Evolutionary conservation across 768 basidiomycete genomes (phyloP).

Genomic region (Naganishia vishniacii): DNA sequence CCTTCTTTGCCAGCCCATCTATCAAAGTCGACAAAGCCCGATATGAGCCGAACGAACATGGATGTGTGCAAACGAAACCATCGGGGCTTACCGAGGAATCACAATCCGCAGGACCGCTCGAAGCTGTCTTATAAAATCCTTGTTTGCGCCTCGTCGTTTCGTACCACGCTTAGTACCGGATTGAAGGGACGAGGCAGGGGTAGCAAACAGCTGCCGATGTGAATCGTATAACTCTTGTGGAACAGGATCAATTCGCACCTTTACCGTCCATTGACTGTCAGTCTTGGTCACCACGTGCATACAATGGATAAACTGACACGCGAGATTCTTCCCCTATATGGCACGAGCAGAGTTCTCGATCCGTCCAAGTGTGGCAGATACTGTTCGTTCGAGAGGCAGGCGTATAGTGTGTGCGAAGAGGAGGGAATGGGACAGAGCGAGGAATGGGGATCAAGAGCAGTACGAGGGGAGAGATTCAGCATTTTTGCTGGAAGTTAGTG

Average conservation of each 20-base stretch:
- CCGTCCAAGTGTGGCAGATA: slow-evolving; percentile 61
- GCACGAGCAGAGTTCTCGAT: slow-evolving; percentile 62
- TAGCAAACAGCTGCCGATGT: slow-evolving; percentile 57
- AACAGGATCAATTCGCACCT: slow-evolving; percentile 56
- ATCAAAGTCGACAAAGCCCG: too few species aligned
- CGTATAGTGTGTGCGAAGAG: not conserved
- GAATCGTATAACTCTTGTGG: slow-evolving; percentile 54
- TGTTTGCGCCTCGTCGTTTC: slow-evolving; percentile 64
- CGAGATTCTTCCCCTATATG: slow-evolving; percentile 60
- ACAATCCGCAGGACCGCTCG: slow-evolving; percentile 68
- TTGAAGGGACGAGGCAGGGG: not conserved
- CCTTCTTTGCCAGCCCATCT: slow-evolving; percentile 58
- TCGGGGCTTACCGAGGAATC: slow-evolving; percentile 55
- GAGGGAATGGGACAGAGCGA: not conserved
- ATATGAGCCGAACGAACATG: too few species aligned
- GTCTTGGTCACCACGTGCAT: not conserved
- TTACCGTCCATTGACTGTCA: not conserved
- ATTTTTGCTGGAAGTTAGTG: not conserved
- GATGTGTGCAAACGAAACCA: not conserved
- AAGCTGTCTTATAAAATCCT: slow-evolving; percentile 66
- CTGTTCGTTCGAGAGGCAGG: slow-evolving; percentile 52
- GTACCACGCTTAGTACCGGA: slow-evolving; percentile 43
- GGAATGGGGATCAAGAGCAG: not conserved
- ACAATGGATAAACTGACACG: slow-evolving; percentile 55
- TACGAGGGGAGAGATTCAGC: not conserved